A percentile compares a stretch with the other conserved stretches of the same genome.
Conservation (phyloP, 306 rosid genomes). For the Trifolium fragiferum region DNA sequence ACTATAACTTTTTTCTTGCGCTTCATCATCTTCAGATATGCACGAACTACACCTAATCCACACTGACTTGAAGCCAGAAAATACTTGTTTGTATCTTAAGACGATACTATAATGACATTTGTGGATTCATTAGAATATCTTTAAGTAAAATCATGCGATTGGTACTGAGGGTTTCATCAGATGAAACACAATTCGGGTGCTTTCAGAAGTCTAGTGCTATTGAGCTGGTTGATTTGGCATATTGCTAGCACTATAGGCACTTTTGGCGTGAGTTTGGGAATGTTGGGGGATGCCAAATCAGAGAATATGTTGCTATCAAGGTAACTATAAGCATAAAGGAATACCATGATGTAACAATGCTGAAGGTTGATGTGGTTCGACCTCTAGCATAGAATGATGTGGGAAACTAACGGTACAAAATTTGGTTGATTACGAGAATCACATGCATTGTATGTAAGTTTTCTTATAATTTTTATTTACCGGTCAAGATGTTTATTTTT, state of each 20-base stretch:
- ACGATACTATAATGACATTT: constrained; percentile 42
- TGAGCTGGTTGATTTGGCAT: constrained; percentile 83
- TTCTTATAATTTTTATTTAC: neutral
- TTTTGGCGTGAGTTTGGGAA: constrained; percentile 90
- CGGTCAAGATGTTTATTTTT: constrained; percentile 18
- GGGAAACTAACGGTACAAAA: constrained; percentile 65
- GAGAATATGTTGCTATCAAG: constrained; percentile 59
- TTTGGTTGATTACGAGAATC: constrained; percentile 92
- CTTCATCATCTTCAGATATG: constrained; percentile 71
- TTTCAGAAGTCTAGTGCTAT: no score
- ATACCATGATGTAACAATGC: constrained; percentile 78
- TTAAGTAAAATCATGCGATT: constrained; percentile 56
- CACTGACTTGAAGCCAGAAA: constrained; percentile 96
- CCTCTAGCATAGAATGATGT: constrained; percentile 59
- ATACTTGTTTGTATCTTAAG: constrained; percentile 87
- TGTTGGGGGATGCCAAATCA: constrained; percentile 87
- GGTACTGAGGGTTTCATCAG: constrained; percentile 82
- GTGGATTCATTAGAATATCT: constrained; percentile 38
- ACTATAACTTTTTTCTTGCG: constrained; percentile 46
- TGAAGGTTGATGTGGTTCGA: constrained; percentile 81
- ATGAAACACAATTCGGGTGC: constrained; percentile 82
- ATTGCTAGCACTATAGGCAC: constrained; percentile 99
- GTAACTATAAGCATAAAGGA: constrained; percentile 77
- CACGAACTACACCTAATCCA: constrained; percentile 81
- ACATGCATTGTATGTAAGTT: constrained; percentile 82